A percentile compares a stretch with the other conserved stretches of the same genome.
Conservation (phyloP, 177 flowering plant species). For the Vitis hybrid region DNA sequence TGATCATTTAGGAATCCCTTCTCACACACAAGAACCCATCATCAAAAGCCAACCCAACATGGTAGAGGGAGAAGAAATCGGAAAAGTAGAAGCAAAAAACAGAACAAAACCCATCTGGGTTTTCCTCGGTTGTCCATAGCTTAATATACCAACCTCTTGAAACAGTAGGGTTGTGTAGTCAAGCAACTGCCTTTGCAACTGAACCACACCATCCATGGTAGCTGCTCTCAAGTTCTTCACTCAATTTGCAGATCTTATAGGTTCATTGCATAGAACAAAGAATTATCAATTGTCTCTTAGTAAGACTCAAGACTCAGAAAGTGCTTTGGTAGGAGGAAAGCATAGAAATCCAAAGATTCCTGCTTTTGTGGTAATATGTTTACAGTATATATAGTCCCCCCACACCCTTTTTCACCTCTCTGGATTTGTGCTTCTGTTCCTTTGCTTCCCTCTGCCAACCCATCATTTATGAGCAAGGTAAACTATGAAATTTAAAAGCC, state of each 20-base stretch:
- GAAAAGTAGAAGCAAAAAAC: neutral
- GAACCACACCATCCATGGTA: slow-evolving; percentile 34
- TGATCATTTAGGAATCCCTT: slow-evolving; percentile 43
- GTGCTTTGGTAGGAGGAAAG: neutral
- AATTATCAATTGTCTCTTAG: neutral
- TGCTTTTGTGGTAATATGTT: slow-evolving; percentile 5
- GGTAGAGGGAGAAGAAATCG: neutral
- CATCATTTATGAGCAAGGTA: slow-evolving; percentile 6
- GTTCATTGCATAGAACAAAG: neutral
- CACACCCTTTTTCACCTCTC: slow-evolving; percentile 3
- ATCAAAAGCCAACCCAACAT: slow-evolving; percentile 1
- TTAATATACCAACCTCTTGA: slow-evolving; percentile 35
- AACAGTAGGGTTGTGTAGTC: slow-evolving; percentile 41
- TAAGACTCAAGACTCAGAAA: slow-evolving; percentile 4
- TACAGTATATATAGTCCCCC: slow-evolving; percentile 7
- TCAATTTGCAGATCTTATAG: slow-evolving; percentile 13
- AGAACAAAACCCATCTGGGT: neutral
- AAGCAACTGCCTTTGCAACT: slow-evolving; percentile 39
- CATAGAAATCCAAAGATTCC: slow-evolving; percentile 10
- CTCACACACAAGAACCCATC: slow-evolving; percentile 4
- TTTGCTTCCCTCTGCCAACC: neutral
- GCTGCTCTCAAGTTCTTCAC: slow-evolving; percentile 1
- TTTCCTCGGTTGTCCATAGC: neutral
- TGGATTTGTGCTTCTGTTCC: slow-evolving; percentile 5
- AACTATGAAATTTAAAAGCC: neutral